Base-by-base conservation (phyloP, 176 grass and related monocot species). In the Carex scoparia region DNA sequence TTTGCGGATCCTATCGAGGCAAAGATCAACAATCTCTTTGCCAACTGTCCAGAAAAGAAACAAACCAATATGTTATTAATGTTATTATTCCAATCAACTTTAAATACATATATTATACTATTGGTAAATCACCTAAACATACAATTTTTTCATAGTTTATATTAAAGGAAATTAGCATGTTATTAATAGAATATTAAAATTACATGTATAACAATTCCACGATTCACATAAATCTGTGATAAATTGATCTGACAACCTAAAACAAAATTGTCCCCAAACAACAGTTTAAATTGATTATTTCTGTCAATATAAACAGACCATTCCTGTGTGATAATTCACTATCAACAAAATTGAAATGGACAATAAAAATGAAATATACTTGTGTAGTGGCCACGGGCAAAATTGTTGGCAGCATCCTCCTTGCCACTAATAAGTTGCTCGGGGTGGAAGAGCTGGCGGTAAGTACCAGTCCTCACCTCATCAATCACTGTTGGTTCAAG, bases 401-500 rank as follows among this genome's bases (percentile, higher is more conserved):
- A 93, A 81, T 93, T 93, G 84, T 90, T 93, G 51, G 91, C 91
- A 23, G 91, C 89, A 82, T 93, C 91, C 67, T 93, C 91, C 91
- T 93, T 93, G 86, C 91, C 89, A 13, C 91, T 93, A 84, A 93
- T 93, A 75, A 93, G 91, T 77, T 93, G 91, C 81, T 93, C 91
- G 56, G 91, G 91, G 86, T 93, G 91, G 84, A 93, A 93, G 38
- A 93, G 91, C 88, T 93, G 91, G 35, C 91, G 91, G 58, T 93
- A 91, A 19, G 85, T 56, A 38, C 93, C 87, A 30, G 93, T 92
- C 53, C 93, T 89, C 56, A 95, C 89, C 85, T 95, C 93, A 8
- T 95, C 93, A 8, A 95, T 95, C 88, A 95, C 93, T 10, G 93
- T 92, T 61, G 90, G 93, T 37, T 95, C 93, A 3, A 95, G 93